A percentile compares a stretch with the other conserved stretches of the same genome.
Evolutionary conservation across 1,284 basidiomycete genomes (phyloP).

Genomic region (Leccinum proliferum): DNA sequence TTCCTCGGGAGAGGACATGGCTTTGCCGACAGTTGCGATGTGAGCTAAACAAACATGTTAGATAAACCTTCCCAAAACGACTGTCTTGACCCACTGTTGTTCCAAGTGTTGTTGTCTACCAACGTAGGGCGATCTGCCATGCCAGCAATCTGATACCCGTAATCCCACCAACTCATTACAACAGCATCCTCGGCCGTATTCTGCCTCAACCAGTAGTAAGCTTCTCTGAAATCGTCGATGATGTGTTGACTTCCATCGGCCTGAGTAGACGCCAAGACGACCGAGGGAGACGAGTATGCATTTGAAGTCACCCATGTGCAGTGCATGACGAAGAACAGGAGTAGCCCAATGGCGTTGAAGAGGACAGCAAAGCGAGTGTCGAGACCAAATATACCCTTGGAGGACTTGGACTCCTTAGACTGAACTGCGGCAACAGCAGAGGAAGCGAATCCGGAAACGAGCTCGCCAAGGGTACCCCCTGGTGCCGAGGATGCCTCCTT

Average conservation of each 20-base stretch:
- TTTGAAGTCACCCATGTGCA: slow-evolving; percentile 96
- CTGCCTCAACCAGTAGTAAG: slow-evolving; percentile 99
- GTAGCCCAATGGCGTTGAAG: slow-evolving; percentile 72
- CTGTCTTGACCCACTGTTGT: slow-evolving; percentile 75
- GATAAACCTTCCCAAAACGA: neutral
- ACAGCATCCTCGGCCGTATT: slow-evolving; percentile 93
- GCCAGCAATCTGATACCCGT: slow-evolving; percentile 98
- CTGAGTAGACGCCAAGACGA: slow-evolving; percentile 82
- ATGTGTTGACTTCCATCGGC: slow-evolving; percentile 89
- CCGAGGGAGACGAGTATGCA: slow-evolving; percentile 97
- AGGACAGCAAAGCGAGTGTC: slow-evolving; percentile 82
- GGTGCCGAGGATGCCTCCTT: slow-evolving; percentile 33
- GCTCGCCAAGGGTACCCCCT: slow-evolving; percentile 32
- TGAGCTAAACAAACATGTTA: slow-evolving; percentile 51
- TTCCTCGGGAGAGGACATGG: slow-evolving; percentile 94
- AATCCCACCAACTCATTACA: slow-evolving; percentile 99
- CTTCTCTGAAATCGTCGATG: slow-evolving; percentile 99
- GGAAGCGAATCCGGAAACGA: slow-evolving; percentile 40
- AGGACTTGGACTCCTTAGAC: slow-evolving; percentile 20
- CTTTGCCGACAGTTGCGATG: slow-evolving; percentile 96
- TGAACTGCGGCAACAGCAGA: slow-evolving; percentile 26
- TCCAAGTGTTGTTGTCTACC: slow-evolving; percentile 99
- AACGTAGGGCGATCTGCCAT: slow-evolving; percentile 98
- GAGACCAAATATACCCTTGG: slow-evolving; percentile 75
- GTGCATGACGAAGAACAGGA: slow-evolving; percentile 90